Evolutionary conservation across 345 rosid genomes (phyloP).

Genomic region (Sonneratia caseolaris): DNA sequence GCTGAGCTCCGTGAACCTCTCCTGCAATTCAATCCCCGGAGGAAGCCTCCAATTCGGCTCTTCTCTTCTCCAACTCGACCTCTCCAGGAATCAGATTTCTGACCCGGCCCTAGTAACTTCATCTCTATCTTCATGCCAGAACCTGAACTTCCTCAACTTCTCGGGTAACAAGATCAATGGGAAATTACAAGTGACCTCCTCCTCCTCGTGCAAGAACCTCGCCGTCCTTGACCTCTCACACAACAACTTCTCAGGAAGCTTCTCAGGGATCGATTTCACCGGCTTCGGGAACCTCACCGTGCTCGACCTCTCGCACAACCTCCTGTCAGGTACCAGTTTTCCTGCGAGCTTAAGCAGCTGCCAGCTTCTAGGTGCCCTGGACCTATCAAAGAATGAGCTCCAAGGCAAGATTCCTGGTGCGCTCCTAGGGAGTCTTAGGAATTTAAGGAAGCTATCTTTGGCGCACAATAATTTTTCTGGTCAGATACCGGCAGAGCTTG

Average conservation of each 20-base stretch:
- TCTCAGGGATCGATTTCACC: slow-evolving; percentile 51
- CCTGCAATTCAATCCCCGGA: slow-evolving; percentile 43
- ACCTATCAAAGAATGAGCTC: slow-evolving; percentile 54
- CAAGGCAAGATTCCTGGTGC: slow-evolving; percentile 49
- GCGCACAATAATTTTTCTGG: slow-evolving; percentile 55
- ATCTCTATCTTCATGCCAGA: slow-evolving; percentile 51
- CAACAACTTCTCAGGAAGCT: slow-evolving; percentile 53
- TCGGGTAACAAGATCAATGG: slow-evolving; percentile 59
- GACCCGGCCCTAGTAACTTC: slow-evolving; percentile 30
- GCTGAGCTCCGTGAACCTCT: slow-evolving; percentile 35
- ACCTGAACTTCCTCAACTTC: slow-evolving; percentile 53
- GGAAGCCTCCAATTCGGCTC: slow-evolving; percentile 35
- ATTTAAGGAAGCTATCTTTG: slow-evolving; percentile 42
- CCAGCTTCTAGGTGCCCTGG: slow-evolving; percentile 38
- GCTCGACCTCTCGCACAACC: slow-evolving; percentile 50
- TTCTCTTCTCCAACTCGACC: slow-evolving; percentile 45
- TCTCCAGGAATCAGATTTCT: slow-evolving; percentile 40
- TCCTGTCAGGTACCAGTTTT: slow-evolving; percentile 44
- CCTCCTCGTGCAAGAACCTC: slow-evolving; percentile 37
- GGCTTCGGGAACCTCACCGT: slow-evolving; percentile 52
- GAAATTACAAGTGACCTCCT: slow-evolving; percentile 24
- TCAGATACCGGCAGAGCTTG: slow-evolving; percentile 59
- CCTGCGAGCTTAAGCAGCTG: slow-evolving; percentile 41
- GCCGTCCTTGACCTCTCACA: slow-evolving; percentile 55
- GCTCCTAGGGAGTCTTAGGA: slow-evolving; percentile 44